phyloP scores from a whole-genome alignment of 2,329 filamentous ascomycete genomes.

The Colletotrichum siamense region DNA sequence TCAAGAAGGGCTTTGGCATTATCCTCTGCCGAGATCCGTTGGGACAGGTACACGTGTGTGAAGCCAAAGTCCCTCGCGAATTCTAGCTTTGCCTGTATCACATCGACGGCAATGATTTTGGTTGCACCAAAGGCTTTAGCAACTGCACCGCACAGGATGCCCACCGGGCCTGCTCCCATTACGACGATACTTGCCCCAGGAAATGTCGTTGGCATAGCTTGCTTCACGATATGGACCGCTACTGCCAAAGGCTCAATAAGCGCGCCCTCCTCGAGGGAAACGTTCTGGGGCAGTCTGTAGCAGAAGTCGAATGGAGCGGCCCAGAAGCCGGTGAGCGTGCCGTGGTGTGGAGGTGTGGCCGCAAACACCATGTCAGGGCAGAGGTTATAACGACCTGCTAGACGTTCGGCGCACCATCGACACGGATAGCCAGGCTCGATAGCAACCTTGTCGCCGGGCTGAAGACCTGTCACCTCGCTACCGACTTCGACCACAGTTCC shows the following conservation, averaged over 20 bases:
- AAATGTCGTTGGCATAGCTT: conserved; percentile 65
- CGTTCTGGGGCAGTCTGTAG: conserved; percentile 81
- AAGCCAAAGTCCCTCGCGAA: conserved; percentile 78
- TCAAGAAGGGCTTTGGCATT: conserved; percentile 74
- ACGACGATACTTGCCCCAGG: conserved; percentile 82
- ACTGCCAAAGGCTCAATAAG: conserved; percentile 89
- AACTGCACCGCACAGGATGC: conserved; percentile 85
- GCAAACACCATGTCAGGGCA: conserved; percentile 90
- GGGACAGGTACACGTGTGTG: conserved; percentile 72
- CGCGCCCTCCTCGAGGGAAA: conserved; percentile 86
- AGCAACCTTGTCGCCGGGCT: conserved; percentile 81
- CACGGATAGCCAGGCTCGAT: conserved; percentile 91
- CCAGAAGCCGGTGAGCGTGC: conserved; percentile 90
- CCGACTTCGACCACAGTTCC: conserved; percentile 80
- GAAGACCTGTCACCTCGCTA: conserved; percentile 64
- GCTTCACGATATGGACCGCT: conserved; percentile 82
- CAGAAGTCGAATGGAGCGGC: conserved; percentile 85
- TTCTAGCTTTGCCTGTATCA: conserved; percentile 77
- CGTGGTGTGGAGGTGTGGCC: conserved; percentile 89
- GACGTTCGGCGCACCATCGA: conserved; percentile 78
- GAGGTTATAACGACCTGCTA: conserved; percentile 86
- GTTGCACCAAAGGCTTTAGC: conserved; percentile 84
- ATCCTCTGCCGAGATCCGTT: conserved; percentile 68
- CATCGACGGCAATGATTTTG: conserved; percentile 85
- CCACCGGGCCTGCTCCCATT: conserved; percentile 88